phyloP scores from a whole-genome alignment of 768 basidiomycete genomes.

The Lepiota subincarnata region DNA sequence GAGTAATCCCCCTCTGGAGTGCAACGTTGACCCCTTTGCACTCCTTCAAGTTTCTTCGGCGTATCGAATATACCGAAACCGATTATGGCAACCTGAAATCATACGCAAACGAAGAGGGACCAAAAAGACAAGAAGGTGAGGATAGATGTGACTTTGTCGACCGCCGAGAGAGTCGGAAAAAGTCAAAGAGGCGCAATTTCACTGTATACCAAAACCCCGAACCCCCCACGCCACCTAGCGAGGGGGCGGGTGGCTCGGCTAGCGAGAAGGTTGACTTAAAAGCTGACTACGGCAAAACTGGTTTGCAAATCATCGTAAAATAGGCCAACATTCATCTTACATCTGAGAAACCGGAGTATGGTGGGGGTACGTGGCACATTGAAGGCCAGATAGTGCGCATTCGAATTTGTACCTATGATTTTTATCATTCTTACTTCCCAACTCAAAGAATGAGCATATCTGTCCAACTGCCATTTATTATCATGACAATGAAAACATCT shows the following conservation, averaged over 20 bases:
- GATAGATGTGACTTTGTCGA: background rate
- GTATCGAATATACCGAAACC: background rate
- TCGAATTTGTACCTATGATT: background rate
- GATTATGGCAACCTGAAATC: background rate
- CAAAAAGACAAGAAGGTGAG: background rate
- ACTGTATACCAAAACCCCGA: background rate
- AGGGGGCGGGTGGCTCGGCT: too few species aligned
- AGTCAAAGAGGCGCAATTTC: background rate
- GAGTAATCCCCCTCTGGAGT: constrained; percentile 25
- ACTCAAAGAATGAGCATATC: constrained; percentile 18
- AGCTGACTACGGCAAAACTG: constrained; percentile 6
- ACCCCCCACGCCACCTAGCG: background rate
- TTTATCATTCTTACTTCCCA: constrained; percentile 23
- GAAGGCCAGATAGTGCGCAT: constrained; percentile 17
- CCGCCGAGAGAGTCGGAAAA: background rate
- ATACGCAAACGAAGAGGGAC: background rate
- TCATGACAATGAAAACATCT: constrained; percentile 16
- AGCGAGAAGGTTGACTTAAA: constrained; percentile 4
- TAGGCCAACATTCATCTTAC: constrained; percentile 19
- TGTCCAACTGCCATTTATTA: constrained; percentile 17
- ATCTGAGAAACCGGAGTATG: constrained; percentile 15
- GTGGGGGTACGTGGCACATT: constrained; percentile 17
- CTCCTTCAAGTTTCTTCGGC: background rate
- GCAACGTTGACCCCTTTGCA: constrained; percentile 4
- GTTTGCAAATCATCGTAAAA: constrained; percentile 20